Evolutionary conservation across 345 rosid genomes (phyloP).

Genomic region (Gossypium arboreum): DNA sequence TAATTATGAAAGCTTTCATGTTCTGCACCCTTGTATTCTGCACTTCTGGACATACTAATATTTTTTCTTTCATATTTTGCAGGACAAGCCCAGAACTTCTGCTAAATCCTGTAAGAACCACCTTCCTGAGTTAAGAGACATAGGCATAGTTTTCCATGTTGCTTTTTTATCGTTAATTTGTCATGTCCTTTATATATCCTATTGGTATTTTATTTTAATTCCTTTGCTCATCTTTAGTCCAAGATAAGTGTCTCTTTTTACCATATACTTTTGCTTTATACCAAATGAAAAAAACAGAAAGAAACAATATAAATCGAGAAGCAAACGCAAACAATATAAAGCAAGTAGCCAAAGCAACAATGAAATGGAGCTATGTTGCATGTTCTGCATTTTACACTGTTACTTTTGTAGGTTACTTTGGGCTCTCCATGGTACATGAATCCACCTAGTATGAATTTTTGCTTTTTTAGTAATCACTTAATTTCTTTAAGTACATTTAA

Average conservation of each 20-base stretch:
- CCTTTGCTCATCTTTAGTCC: not conserved
- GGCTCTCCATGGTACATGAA: not conserved
- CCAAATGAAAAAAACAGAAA: not conserved
- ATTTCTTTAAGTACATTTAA: not conserved
- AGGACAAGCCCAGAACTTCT: slow-evolving; percentile 96
- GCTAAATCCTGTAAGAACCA: slow-evolving; percentile 76
- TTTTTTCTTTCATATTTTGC: slow-evolving; percentile 29
- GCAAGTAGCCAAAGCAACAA: not conserved
- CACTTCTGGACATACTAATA: not conserved
- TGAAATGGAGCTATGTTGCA: not conserved
- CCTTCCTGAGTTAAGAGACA: slow-evolving; percentile 18
- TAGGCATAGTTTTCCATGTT: slow-evolving; percentile 6
- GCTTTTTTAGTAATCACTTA: not conserved
- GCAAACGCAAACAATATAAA: not conserved
- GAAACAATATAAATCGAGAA: not conserved
- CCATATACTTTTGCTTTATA: not conserved
- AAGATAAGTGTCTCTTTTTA: not conserved
- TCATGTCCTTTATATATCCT: not conserved
- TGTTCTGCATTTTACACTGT: not conserved
- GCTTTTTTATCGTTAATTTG: slow-evolving; percentile 9
- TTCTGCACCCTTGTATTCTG: not conserved
- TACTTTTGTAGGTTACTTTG: not conserved
- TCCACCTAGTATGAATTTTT: not conserved
- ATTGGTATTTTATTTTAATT: not conserved
- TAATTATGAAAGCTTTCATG: not conserved